These are phyloP conservation scores for Leishmania tarentolae DNA, from an alignment of 208 protist genomes.

Conservation along the genomic window DNA sequence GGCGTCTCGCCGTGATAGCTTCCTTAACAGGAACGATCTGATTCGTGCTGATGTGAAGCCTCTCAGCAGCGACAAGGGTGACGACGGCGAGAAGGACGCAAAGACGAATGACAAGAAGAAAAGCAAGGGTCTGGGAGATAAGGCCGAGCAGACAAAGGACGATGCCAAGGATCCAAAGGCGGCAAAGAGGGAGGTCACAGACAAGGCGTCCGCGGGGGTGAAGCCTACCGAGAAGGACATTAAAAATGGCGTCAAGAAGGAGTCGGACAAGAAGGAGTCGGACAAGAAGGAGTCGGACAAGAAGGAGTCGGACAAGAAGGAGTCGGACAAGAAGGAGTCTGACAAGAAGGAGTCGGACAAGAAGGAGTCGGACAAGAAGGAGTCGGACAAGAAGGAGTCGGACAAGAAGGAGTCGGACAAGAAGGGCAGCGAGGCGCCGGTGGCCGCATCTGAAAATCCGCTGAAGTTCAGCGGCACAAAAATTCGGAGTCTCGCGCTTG, in stretches of 20 bases:
- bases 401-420: slow-evolving; percentile 19
- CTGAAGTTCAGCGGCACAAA: slow-evolving; percentile 37
- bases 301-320: slow-evolving; percentile 17
- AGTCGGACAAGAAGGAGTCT: slow-evolving; percentile 10
- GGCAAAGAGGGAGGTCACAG: slow-evolving; percentile 18
- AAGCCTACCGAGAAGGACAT: background rate
- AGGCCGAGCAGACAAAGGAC: slow-evolving; percentile 28
- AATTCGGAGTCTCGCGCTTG: slow-evolving; percentile 41
- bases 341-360: slow-evolving; percentile 27
- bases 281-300: slow-evolving; percentile 32
- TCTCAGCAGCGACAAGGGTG: slow-evolving; percentile 23
- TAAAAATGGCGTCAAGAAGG: too few relatives aligned
- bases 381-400: slow-evolving; percentile 32
- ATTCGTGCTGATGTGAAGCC: slow-evolving; percentile 63
- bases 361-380: slow-evolving; percentile 3
- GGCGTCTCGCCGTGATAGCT: slow-evolving; percentile 62
- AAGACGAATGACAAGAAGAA: slow-evolving; percentile 23
- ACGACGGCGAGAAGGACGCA: slow-evolving; percentile 9
- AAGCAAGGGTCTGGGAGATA: background rate
- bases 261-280: slow-evolving; percentile 10
- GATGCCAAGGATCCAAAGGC: slow-evolving; percentile 19
- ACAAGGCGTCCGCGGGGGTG: slow-evolving; percentile 21
- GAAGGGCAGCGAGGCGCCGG: slow-evolving; percentile 18
- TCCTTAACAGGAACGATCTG: slow-evolving; percentile 65
- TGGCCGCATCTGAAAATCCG: slow-evolving; percentile 11